Percentiles rank a stretch among this genome's conserved stretches.
Conservation (phyloP, 495 filamentous ascomycete species). For the Cenococcum geophilum region DNA sequence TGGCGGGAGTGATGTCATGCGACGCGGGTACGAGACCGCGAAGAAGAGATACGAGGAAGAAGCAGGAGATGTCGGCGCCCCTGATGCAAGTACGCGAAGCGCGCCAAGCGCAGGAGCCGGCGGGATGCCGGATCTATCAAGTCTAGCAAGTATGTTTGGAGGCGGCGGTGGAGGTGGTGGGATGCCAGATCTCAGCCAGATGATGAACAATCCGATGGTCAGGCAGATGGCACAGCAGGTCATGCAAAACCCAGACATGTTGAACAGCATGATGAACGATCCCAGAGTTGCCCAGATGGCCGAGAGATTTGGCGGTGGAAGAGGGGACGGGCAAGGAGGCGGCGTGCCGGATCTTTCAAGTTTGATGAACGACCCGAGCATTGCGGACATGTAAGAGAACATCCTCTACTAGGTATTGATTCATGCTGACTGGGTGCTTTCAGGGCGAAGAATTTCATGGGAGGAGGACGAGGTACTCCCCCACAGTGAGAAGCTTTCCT, state of each 20-base stretch:
- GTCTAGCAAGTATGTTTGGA: slow-evolving; percentile 72
- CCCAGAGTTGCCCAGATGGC: slow-evolving; percentile 81
- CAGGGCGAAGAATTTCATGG: slow-evolving; percentile 41
- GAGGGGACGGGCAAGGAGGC: slow-evolving; percentile 51
- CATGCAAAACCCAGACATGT: slow-evolving; percentile 89
- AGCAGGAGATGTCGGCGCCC: slow-evolving; percentile 45
- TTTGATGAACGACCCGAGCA: slow-evolving; percentile 83
- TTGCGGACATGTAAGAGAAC: slow-evolving; percentile 73
- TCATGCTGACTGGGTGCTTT: neutral
- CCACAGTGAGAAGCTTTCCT: neutral
- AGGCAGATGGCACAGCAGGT: slow-evolving; percentile 90
- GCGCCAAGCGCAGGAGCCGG: slow-evolving; percentile 46
- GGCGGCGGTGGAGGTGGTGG: slow-evolving; percentile 62
- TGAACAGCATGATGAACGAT: slow-evolving; percentile 88
- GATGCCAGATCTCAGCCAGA: slow-evolving; percentile 73
- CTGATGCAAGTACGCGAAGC: slow-evolving; percentile 45
- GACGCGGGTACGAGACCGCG: slow-evolving; percentile 88
- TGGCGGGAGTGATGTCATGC: slow-evolving; percentile 85
- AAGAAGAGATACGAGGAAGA: slow-evolving; percentile 74
- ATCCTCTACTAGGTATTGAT: neutral
- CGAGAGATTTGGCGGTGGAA: slow-evolving; percentile 54
- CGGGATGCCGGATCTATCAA: slow-evolving; percentile 68
- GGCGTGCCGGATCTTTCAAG: slow-evolving; percentile 74
- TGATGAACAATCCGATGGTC: slow-evolving; percentile 99
- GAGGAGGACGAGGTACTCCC: slow-evolving; percentile 25